Base-by-base conservation (phyloP, 192 early-diverging fungal species). In the Glomus cerebriforme region DNA sequence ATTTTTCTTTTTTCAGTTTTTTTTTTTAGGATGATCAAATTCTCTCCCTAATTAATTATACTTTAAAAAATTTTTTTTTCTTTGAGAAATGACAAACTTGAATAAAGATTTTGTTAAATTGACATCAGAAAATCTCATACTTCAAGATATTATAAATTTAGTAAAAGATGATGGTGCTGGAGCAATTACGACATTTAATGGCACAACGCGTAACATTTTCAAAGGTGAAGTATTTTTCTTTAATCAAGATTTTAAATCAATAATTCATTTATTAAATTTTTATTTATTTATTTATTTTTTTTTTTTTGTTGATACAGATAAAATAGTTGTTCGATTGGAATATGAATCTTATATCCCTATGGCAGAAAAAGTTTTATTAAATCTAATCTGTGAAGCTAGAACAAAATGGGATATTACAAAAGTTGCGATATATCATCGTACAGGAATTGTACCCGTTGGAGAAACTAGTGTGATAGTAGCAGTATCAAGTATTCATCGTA, bases 281-380 rank as follows among this genome's bases (percentile, higher is more conserved):
- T 17, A 19, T 24, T 35, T 12, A 34, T 76, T 1, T 24, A 63
- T 39, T 45, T 39, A 29, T 65, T 37, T 8, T 22, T 10, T 2
- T 17, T 58, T 68, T 26, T 47, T 59, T 59, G 24, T 47, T 26
- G 24, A 68, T 34, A 39, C 81, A 88, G 91, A 85, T 39, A 93
- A 93, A 67, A 73, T 81, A 19, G 96, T 98, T 22, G 49, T 92
- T 34, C 83, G 85, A 24, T 87, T 99, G 7, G 89, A 92, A 26
- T 99, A 99, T 81, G 92, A 94, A 81, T 93, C 93, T 2, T 96
- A 99, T 81, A 86, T 82, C n/a, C 86, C 90, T 7, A 96, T 99
- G 96, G 95, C 96, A 34, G 83, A 89, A 39, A 93, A 94, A 59
- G 84, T 92, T 31, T 87, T 96, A 70, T 78, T 82, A 37, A 65